Base-by-base conservation (phyloP, 805 yeast species). In the Lipomyces japonicus region DNA sequence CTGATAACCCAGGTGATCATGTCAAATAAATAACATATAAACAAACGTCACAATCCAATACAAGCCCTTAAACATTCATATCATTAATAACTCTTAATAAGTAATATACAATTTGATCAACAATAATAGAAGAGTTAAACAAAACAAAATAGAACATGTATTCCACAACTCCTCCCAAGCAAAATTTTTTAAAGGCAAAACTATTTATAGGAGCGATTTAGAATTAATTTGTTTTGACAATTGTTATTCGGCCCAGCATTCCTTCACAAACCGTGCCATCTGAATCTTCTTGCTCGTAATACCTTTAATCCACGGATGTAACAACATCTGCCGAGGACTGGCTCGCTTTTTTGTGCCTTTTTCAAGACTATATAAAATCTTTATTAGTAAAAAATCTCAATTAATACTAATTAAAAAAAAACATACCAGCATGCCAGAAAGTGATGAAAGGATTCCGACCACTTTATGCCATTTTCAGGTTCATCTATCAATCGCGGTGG, bases 301-400 rank as follows among this genome's bases (percentile, higher is more conserved):
- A 1, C 89, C 87, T 16, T 78, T 69, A 48, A 88, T 74, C 98
- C 98, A 93, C 2, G 97, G 97, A 71, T 93, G 98, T 32, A 73
- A 76, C 41, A 93, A 74, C 91, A 93, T 86, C 65, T 93, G 96
- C 60, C 93, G 75, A 6, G 98, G 98, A 43, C 90, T 80, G 9
- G 97, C 96, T 49, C 98, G 73, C 55, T 82, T 82, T 26, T 73
- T 76, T 37, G 87, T 80, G 54, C 87, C 86, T 61, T 89, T 91
- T 55, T 79, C 86, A 51, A 93, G 71, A 48, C 58, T 44, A 4
- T 24, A 19, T 22, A 21, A 14, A 16, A 16, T 44, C 42, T 7
- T 14, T 6, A 14, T 18, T 28, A 42, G 19, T 4, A n/a, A 7
- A 10, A 24, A 35, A 35, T 16, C 10, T 35, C 19, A 18, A 28